These are phyloP conservation scores for Backusella luteola DNA, from an alignment of 192 early-diverging fungal genomes.

Conservation along the genomic window DNA sequence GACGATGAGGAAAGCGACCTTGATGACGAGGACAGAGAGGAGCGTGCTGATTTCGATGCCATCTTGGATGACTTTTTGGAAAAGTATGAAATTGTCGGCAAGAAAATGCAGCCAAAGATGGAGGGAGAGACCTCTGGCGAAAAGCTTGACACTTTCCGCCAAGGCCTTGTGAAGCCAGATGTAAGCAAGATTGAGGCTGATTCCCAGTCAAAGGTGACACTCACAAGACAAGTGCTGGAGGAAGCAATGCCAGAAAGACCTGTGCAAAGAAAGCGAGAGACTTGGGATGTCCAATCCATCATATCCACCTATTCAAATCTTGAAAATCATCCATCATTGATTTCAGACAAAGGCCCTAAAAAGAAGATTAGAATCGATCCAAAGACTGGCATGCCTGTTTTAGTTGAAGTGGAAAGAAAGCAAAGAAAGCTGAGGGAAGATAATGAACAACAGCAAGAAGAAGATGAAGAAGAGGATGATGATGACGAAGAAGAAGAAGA, in stretches of 20 bases:
- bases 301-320: conserved; percentile 90
- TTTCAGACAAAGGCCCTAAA: conserved; percentile 58
- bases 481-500: conserved; percentile 26
- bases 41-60: conserved; percentile 69
- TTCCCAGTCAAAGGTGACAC: conserved; percentile 18
- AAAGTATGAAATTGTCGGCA: conserved; percentile 73
- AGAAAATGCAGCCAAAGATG: conserved; percentile 61
- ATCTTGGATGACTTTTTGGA: conserved; percentile 78
- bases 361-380: conserved; percentile 67
- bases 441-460: conserved; percentile 12
- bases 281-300: conserved; percentile 93
- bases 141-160: conserved; percentile 61
- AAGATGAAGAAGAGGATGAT: neutral
- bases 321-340: conserved; percentile 88
- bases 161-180: conserved; percentile 42
- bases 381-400: conserved; percentile 71
- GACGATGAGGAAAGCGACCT: conserved; percentile 54
- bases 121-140: conserved; percentile 62
- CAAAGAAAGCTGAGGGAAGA: conserved; percentile 35
- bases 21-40: conserved; percentile 47
- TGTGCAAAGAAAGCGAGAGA: conserved; percentile 55
- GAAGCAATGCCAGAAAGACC: conserved; percentile 42
- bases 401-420: conserved; percentile 48
- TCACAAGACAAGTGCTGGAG: conserved; percentile 4
- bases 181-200: conserved; percentile 37